Evolutionary conservation across 1,284 basidiomycete species (phyloP).

Genomic region (Cryptococcus sp.): DNA sequence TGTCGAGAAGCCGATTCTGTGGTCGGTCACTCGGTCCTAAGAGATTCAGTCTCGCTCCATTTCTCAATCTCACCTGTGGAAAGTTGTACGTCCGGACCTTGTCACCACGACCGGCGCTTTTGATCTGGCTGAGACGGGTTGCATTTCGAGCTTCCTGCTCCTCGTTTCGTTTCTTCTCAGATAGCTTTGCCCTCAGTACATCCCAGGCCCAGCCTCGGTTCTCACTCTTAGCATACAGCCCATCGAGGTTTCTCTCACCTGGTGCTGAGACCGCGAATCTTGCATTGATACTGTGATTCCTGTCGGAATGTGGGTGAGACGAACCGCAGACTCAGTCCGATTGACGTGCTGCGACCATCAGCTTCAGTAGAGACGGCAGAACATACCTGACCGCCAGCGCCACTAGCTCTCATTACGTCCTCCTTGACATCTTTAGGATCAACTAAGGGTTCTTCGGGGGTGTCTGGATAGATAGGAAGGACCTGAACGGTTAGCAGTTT

Average conservation of each 20-base stretch:
- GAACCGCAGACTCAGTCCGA: conserved; percentile 97
- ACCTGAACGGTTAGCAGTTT: conserved; percentile 53
- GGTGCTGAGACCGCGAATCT: conserved; percentile 93
- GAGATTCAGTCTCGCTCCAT: neutral
- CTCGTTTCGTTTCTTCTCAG: conserved; percentile 68
- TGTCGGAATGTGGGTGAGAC: conserved; percentile 86
- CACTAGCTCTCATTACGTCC: conserved; percentile 91
- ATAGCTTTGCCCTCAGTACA: conserved; percentile 73
- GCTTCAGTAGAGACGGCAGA: neutral
- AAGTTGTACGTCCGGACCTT: conserved; percentile 93
- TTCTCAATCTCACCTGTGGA: conserved; percentile 58
- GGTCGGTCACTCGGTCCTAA: conserved; percentile 88
- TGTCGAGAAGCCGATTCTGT: conserved; percentile 72
- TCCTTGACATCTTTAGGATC: conserved; percentile 80
- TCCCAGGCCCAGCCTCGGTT: conserved; percentile 84
- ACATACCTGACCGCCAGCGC: conserved; percentile 88
- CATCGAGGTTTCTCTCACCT: conserved; percentile 55
- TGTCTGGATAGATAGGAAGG: conserved; percentile 65
- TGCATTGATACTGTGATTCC: conserved; percentile 98
- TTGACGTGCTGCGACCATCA: conserved; percentile 75
- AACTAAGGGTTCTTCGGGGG: conserved; percentile 56
- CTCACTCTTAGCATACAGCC: conserved; percentile 46
- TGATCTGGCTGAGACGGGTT: conserved; percentile 66
- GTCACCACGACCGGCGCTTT: conserved; percentile 76
- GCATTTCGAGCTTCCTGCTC: conserved; percentile 69